phyloP scores from a whole-genome alignment of 148 eudicot species.

The Rhododendron griersonianum region DNA sequence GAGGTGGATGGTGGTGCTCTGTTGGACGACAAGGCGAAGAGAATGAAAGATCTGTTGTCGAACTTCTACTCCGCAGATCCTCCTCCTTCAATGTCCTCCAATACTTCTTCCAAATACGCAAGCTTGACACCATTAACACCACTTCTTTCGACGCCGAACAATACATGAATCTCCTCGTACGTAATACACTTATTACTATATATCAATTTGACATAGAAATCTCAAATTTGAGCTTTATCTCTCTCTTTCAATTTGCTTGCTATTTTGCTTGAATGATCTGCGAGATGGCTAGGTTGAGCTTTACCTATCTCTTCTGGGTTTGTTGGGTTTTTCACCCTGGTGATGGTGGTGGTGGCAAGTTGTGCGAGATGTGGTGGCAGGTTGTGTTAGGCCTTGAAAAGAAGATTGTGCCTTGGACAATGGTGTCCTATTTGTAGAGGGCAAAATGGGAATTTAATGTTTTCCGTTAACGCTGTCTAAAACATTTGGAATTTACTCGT shows the following conservation, averaged over 20 bases:
- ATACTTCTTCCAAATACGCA: conserved; percentile 63
- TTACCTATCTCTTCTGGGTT: too few relatives aligned
- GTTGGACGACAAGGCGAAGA: conserved; percentile 88
- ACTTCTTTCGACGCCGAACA: conserved; percentile 75
- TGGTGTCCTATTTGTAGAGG: too few relatives aligned
- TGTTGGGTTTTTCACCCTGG: too few relatives aligned
- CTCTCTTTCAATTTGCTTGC: neutral
- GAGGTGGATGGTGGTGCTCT: conserved; percentile 48
- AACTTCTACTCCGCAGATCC: conserved; percentile 85
- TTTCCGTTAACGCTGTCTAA: too few relatives aligned
- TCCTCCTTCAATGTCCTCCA: conserved; percentile 29
- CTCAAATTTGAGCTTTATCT: neutral
- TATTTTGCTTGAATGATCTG: neutral
- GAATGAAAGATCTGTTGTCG: conserved; percentile 92
- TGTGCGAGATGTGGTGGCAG: too few relatives aligned
- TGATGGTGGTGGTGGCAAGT: too few relatives aligned
- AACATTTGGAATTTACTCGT: too few relatives aligned
- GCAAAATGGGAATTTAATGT: too few relatives aligned
- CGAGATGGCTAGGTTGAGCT: neutral
- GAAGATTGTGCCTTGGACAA: too few relatives aligned
- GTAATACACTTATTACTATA: neutral
- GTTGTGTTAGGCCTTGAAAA: too few relatives aligned
- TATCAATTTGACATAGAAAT: neutral
- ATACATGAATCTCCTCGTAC: conserved; percentile 93
- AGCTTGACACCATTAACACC: conserved; percentile 84